A percentile compares a stretch with the other conserved stretches of the same genome.
phyloP scores from a whole-genome alignment of 495 filamentous ascomycete genomes.

The Penicillium fimorum region DNA sequence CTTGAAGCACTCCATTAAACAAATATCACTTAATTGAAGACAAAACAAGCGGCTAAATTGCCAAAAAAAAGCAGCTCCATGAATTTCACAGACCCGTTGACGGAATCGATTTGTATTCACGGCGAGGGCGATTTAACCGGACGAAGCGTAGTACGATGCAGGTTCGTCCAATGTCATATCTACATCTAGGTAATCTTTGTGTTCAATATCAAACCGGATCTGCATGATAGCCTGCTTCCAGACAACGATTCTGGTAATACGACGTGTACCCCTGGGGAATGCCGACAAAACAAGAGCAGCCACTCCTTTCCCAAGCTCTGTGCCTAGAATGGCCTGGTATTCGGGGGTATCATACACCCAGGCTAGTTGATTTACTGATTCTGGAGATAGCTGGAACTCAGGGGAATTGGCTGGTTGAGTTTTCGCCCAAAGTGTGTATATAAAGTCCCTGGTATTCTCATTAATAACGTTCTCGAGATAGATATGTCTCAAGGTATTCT shows the following conservation, averaged over 20 bases:
- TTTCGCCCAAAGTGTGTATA: neutral
- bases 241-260: neutral
- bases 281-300: neutral
- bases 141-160: neutral
- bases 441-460: neutral
- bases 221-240: neutral
- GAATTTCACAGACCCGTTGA: neutral
- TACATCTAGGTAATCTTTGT: neutral
- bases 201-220: slow-evolving; percentile 5
- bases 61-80: no score
- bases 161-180: neutral
- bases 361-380: neutral
- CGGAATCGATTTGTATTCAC: neutral
- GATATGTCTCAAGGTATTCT: neutral
- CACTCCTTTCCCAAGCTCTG: slow-evolving; percentile 2
- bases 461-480: neutral
- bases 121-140: neutral
- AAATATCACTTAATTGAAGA: neutral
- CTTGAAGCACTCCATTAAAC: neutral
- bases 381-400: neutral
- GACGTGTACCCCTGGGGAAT: neutral
- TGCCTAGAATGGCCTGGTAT: slow-evolving; percentile 1
- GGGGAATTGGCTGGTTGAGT: neutral
- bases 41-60: neutral
- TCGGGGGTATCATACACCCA: neutral